Conservation (phyloP, 495 filamentous ascomycete species). For the Daldinia childiae region DNA sequence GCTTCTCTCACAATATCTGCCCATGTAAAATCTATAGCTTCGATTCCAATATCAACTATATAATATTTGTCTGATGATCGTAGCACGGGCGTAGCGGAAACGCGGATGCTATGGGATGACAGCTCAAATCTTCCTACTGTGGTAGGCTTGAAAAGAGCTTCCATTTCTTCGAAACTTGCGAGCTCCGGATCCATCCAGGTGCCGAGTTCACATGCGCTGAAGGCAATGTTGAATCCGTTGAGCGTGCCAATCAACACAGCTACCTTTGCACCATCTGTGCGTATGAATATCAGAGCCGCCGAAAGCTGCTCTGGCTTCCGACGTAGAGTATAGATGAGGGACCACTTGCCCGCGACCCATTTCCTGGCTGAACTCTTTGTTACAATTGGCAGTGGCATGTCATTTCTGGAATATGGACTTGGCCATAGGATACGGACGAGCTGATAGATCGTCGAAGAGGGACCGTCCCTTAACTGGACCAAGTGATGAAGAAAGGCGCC, state of each 20-base stretch:
- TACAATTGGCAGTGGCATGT: neutral
- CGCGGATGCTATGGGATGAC: neutral
- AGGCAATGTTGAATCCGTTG: constrained; percentile 19
- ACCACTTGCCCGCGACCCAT: neutral
- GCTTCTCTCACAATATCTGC: neutral
- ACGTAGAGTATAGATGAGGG: neutral
- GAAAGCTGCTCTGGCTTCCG: constrained; percentile 13
- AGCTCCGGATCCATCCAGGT: neutral
- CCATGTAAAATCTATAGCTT: constrained; percentile 2
- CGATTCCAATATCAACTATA: constrained; percentile 15
- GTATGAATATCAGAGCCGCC: neutral
- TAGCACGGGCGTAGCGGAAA: neutral
- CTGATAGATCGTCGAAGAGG: neutral
- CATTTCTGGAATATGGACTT: neutral
- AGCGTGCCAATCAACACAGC: constrained; percentile 16
- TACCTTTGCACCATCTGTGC: neutral
- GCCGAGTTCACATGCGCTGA: constrained; percentile 38
- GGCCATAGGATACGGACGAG: neutral
- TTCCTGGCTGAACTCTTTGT: neutral
- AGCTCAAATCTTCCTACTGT: neutral
- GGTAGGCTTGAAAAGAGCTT: neutral
- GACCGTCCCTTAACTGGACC: neutral
- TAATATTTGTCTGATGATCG: neutral
- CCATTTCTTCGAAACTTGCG: neutral
- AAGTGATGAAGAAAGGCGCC: neutral